Conservation (phyloP, 208 protist species). For the Wallacemonas sp. region DNA sequence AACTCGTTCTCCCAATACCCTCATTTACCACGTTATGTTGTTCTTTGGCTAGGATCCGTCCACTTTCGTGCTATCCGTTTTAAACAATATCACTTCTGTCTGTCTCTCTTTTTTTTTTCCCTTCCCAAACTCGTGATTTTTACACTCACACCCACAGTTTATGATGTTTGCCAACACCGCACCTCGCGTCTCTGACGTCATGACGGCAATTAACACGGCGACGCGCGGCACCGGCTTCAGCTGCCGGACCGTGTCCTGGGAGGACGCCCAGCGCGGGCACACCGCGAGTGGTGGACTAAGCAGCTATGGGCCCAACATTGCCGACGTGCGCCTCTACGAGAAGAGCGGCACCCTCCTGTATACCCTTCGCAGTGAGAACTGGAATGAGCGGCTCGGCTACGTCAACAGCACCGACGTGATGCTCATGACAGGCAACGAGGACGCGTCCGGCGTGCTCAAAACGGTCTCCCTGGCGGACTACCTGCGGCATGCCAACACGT, state of each 20-base stretch:
- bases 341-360: not conserved
- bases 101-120: too few species aligned
- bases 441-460: not conserved
- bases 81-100: too few species aligned
- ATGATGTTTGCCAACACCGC: too few species aligned
- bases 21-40: too few species aligned
- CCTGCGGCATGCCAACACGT: not conserved
- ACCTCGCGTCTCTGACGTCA: not conserved
- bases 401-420: slow-evolving; percentile 4
- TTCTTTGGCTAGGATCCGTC: too few species aligned
- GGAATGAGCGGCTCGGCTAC: slow-evolving; percentile 5
- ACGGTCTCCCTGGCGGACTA: not conserved
- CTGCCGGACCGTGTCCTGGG: slow-evolving; percentile 1
- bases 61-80: too few species aligned
- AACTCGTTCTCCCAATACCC: too few species aligned
- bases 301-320: not conserved
- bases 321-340: slow-evolving; percentile 1
- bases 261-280: slow-evolving; percentile 2
- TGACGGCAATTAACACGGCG: not conserved
- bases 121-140: too few species aligned
- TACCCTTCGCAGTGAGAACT: slow-evolving; percentile 1
- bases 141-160: too few species aligned
- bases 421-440: slow-evolving; percentile 4
- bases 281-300: not conserved
- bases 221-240: not conserved